Percentiles rank a stretch among this genome's conserved stretches.
phyloP scores from a whole-genome alignment of 345 rosid species.

The Carallia pectinifolia region DNA sequence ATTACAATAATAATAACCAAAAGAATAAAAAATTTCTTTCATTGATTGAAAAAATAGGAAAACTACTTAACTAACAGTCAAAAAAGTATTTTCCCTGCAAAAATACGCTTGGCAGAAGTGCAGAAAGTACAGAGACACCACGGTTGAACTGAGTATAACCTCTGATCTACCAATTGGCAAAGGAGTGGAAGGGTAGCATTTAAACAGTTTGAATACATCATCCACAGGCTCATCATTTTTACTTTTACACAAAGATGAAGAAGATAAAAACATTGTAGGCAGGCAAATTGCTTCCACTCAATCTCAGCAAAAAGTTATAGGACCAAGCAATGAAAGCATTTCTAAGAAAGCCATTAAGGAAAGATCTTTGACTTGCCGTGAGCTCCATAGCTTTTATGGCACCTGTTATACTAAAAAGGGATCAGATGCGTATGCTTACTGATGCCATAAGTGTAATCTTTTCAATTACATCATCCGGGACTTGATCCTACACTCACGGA shows the following conservation, averaged over 20 bases:
- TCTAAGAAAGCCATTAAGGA: slow-evolving; percentile 82
- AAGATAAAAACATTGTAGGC: slow-evolving; percentile 61
- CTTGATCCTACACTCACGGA: slow-evolving; percentile 21
- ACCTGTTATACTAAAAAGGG: slow-evolving; percentile 18
- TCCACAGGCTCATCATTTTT: slow-evolving; percentile 43
- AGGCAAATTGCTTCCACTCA: slow-evolving; percentile 60
- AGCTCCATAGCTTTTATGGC: slow-evolving; percentile 22
- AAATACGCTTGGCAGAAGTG: not conserved
- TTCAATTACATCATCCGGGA: slow-evolving; percentile 41
- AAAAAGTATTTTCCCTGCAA: not conserved
- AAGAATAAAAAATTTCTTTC: too few species aligned
- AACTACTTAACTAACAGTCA: too few species aligned
- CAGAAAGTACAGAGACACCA: not conserved
- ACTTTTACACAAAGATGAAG: slow-evolving; percentile 52
- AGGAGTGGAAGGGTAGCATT: slow-evolving; percentile 68
- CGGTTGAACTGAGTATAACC: slow-evolving; percentile 53
- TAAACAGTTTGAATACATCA: slow-evolving; percentile 76
- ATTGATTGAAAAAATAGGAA: too few species aligned
- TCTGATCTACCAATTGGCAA: slow-evolving; percentile 36
- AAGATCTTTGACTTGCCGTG: slow-evolving; percentile 51
- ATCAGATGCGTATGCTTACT: slow-evolving; percentile 10
- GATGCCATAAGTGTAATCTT: slow-evolving; percentile 17
- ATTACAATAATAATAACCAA: too few species aligned
- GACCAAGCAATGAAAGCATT: slow-evolving; percentile 75
- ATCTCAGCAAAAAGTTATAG: slow-evolving; percentile 43